These are phyloP conservation scores for Cutaneotrichosporon cavernicola DNA, from an alignment of 1,284 basidiomycete species.

Conservation along the genomic window DNA sequence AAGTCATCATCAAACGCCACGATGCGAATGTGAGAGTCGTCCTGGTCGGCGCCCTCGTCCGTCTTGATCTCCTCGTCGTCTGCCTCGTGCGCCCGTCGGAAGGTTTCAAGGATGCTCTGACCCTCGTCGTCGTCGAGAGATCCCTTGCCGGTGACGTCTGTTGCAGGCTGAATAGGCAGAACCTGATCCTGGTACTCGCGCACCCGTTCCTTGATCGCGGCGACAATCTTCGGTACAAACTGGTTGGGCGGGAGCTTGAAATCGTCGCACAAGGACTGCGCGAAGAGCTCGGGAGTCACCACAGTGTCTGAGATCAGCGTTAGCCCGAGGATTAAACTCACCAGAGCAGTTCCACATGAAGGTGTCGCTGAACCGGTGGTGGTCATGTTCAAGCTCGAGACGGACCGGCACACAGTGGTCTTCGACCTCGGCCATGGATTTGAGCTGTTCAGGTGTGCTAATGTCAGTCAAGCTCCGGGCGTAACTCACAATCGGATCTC, in stretches of 20 bases:
- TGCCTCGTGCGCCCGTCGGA: constrained; percentile 29
- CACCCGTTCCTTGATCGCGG: constrained; percentile 85
- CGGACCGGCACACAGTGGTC: constrained; percentile 80
- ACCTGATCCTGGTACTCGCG: constrained; percentile 56
- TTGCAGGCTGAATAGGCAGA: constrained; percentile 28
- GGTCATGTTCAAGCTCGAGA: constrained; percentile 86
- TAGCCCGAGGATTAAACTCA: constrained; percentile 48
- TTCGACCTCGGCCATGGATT: constrained; percentile 49
- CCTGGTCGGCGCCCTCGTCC: constrained; percentile 33
- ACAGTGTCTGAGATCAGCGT: constrained; percentile 65
- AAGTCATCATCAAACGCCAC: constrained; percentile 30
- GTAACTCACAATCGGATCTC: constrained; percentile 64
- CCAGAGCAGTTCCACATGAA: constrained; percentile 96
- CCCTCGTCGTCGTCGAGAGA: constrained; percentile 34
- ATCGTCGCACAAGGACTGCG: constrained; percentile 87
- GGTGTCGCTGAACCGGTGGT: constrained; percentile 89
- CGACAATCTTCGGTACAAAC: constrained; percentile 73
- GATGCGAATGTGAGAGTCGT: constrained; percentile 30
- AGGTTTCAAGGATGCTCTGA: constrained; percentile 34
- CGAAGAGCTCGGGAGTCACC: constrained; percentile 85
- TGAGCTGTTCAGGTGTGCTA: constrained; percentile 46
- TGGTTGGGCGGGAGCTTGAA: constrained; percentile 68
- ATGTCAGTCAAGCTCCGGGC: constrained; percentile 13
- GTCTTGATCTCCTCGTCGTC: constrained; percentile 39
- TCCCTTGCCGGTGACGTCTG: constrained; percentile 23